phyloP scores from a whole-genome alignment of 176 grass and related monocot species.

The Carex cristatella region DNA sequence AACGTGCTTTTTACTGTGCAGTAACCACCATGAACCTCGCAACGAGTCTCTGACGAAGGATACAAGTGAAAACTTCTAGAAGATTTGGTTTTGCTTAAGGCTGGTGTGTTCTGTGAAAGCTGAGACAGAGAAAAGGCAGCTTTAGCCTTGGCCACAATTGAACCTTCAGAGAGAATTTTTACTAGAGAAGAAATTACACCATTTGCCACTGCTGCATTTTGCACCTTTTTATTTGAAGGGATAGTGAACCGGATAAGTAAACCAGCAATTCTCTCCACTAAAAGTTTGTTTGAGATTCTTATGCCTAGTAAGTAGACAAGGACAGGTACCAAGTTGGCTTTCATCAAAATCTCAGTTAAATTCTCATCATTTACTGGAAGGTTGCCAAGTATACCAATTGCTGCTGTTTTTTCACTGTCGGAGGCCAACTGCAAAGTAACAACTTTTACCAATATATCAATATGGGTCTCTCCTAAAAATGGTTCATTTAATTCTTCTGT shows the following conservation, averaged over 20 bases:
- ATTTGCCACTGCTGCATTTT: conserved; percentile 45
- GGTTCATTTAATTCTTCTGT: conserved; percentile 50
- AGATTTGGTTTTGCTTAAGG: conserved; percentile 35
- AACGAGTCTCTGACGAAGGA: conserved; percentile 55
- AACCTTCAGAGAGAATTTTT: conserved; percentile 60
- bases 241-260: conserved; percentile 70
- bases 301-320: conserved; percentile 46
- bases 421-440: conserved; percentile 38
- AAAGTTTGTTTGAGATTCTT: conserved; percentile 28
- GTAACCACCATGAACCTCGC: conserved; percentile 47
- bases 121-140: conserved; percentile 63
- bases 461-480: conserved; percentile 44
- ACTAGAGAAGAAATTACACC: conserved; percentile 65
- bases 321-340: conserved; percentile 59
- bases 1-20: conserved; percentile 72
- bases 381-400: conserved; percentile 63
- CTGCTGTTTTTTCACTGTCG: conserved; percentile 50
- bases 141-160: conserved; percentile 62
- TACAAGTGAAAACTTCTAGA: conserved; percentile 57
- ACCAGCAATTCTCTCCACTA: conserved; percentile 66
- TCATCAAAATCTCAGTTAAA: conserved; percentile 48
- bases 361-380: conserved; percentile 63
- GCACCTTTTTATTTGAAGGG: conserved; percentile 67
- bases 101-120: conserved; percentile 51
- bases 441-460: conserved; percentile 58